Evolutionary conservation across 306 rosid species (phyloP), one percentile per base, ranked within the genome.

Genomic region (Spatholobus suberectus): DNA sequence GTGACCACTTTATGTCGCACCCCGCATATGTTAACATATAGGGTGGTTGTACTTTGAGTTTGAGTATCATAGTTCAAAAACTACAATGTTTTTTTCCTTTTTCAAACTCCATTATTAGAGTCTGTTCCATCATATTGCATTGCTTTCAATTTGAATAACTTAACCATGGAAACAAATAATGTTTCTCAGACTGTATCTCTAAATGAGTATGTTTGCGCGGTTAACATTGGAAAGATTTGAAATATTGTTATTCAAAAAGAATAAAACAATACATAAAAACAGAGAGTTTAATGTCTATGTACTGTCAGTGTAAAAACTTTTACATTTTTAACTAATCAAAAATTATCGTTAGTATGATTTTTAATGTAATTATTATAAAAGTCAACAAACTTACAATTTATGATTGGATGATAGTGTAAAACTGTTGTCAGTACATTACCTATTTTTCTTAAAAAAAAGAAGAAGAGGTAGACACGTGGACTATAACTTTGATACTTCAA

Each of bases 21-120:
- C 46, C 63, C 49, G 2, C 55, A 43, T n/a, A 32, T 43, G 41
- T 54, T 24, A 14, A 41, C 54, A 29, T n/a, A 51, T 12, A 5
- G 65, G 32, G 32, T 57, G 69, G 43, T 70, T 35, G 58, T 47
- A 1, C 69, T 83, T 70, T 11, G 26, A 51, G 70, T 83, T 70
- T 11, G 26, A 51, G 70, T 11, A 62, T 77, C 21, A 4, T 46
- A 34, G 27, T 8, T 63, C 54, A 6, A 18, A 18, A 13, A 12
- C 9, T 7, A 4, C 38, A 61, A 5, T 13, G 21, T 55, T 21
- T 3, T 32, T 29, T 62, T 2, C 3, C 10, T 23, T 68, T 70
- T 70, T 44, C 57, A 15, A 6, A 44, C 57, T 70, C 47, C 72
- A 35, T n/a, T 8, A 35, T 34, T 32, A 4, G 24, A 65, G 46